Percentiles rank a stretch among this genome's conserved stretches.
These are phyloP conservation scores for Decorospora gaudefroyi DNA, from an alignment of 2,329 filamentous ascomycete species.

Conservation along the genomic window DNA sequence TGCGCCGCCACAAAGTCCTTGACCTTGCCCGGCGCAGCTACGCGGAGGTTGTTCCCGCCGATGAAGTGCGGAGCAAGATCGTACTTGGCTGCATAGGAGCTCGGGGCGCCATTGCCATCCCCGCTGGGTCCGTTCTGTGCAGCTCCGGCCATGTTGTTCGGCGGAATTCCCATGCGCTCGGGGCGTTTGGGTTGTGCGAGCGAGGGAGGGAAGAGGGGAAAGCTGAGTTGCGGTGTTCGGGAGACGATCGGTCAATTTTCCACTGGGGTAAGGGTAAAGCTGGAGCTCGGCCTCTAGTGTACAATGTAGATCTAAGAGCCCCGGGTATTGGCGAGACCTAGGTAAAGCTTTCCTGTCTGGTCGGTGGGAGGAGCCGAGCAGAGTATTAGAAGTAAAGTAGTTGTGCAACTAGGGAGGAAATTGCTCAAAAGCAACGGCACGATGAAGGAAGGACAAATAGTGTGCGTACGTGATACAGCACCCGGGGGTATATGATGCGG, in stretches of 20 bases:
- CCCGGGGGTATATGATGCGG: constrained; percentile 7
- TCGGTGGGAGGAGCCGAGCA: constrained; percentile 27
- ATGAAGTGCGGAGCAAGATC: constrained; percentile 92
- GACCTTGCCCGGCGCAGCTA: constrained; percentile 80
- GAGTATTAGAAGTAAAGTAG: constrained; percentile 27
- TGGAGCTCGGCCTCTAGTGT: constrained; percentile 32
- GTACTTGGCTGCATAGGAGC: constrained; percentile 78
- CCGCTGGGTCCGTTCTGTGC: constrained; percentile 46
- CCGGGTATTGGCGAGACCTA: constrained; percentile 9
- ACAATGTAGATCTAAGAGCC: constrained; percentile 20
- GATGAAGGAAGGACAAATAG: constrained; percentile 4
- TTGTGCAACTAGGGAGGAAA: constrained; percentile 14
- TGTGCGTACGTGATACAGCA: constrained; percentile 17
- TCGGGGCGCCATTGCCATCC: constrained; percentile 58
- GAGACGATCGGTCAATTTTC: constrained; percentile 33
- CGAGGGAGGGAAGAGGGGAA: constrained; percentile 13
- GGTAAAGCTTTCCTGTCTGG: constrained; percentile 6
- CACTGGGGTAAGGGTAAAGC: constrained; percentile 23
- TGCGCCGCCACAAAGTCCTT: constrained; percentile 93
- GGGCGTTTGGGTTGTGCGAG: constrained; percentile 22
- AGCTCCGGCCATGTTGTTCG: constrained; percentile 44
- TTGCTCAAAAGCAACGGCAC: constrained; percentile 14
- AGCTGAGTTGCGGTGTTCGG: constrained; percentile 19
- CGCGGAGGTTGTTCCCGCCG: constrained; percentile 84
- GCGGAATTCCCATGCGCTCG: constrained; percentile 35